These are phyloP conservation scores for Histomonas meleagridis DNA, from an alignment of 208 protist species.

Conservation along the genomic window DNA sequence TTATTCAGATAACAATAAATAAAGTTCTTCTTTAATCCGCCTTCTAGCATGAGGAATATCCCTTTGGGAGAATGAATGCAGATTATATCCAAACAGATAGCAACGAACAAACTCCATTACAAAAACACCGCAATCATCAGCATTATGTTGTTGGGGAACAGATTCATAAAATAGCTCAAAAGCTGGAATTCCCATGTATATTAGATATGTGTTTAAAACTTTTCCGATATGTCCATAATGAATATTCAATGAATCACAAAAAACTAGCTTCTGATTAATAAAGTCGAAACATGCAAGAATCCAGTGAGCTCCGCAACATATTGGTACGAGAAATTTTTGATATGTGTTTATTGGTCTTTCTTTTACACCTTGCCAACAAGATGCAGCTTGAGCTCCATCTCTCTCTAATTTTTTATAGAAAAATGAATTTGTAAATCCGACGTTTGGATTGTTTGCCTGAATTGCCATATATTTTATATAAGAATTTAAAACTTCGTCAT, in stretches of 20 bases:
- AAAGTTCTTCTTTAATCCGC: background rate
- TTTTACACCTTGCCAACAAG: background rate
- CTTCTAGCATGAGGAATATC: background rate
- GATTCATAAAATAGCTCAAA: background rate
- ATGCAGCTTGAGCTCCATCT: background rate
- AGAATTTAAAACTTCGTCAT: constrained; percentile 21
- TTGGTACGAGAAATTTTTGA: background rate
- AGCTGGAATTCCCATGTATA: background rate
- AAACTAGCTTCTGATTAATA: background rate
- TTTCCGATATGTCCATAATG: background rate
- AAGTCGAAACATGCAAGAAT: background rate
- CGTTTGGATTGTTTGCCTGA: background rate
- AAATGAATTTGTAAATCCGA: constrained; percentile 2
- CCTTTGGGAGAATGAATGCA: background rate
- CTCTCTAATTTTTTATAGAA: background rate
- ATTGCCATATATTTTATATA: background rate
- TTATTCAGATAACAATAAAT: too few species aligned
- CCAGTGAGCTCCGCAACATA: background rate
- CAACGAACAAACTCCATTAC: background rate
- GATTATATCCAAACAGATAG: background rate
- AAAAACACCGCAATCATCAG: constrained; percentile 26
- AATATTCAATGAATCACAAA: background rate
- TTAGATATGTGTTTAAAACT: background rate
- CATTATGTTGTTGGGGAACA: background rate
- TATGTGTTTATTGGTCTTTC: background rate